A percentile compares a stretch with the other conserved stretches of the same genome.
Evolutionary conservation across 2,329 filamentous ascomycete species (phyloP).

Genomic region (Colletotrichum sublineola): DNA sequence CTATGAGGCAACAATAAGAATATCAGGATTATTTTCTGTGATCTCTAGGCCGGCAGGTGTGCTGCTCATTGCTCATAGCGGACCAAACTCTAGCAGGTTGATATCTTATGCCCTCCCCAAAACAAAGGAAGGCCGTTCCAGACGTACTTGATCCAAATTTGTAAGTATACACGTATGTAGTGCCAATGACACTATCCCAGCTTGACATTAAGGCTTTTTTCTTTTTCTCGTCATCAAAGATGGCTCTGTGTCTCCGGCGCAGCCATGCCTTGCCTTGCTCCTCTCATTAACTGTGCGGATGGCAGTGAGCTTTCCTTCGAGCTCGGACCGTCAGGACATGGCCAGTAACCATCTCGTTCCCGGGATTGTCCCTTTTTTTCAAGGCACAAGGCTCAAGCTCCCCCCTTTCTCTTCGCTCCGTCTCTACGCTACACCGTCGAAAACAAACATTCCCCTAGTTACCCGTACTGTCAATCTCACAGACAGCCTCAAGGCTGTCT

Average conservation of each 20-base stretch:
- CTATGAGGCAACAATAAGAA: neutral
- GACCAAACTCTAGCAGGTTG: slow-evolving; percentile 19
- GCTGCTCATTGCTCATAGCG: slow-evolving; percentile 10
- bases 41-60: neutral
- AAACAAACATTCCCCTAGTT: neutral
- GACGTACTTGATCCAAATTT: slow-evolving; percentile 16
- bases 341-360: neutral
- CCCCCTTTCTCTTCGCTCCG: neutral
- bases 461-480: slow-evolving; percentile 51
- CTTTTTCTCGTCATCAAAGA: slow-evolving; percentile 3
- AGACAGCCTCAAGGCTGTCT: slow-evolving; percentile 68
- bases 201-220: slow-evolving; percentile 1
- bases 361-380: neutral
- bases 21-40: neutral
- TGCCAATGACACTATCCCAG: slow-evolving; percentile 10
- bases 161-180: slow-evolving; percentile 14
- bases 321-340: neutral
- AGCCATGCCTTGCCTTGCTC: neutral
- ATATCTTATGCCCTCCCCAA: slow-evolving; percentile 24
- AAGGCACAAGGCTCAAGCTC: neutral
- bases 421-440: neutral
- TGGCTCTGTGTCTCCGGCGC: neutral
- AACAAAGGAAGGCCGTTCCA: slow-evolving; percentile 4
- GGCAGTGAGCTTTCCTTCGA: neutral
- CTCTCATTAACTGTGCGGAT: neutral